Percentiles rank a stretch among this genome's conserved stretches.
Conservation (phyloP, 2,329 filamentous ascomycete species). For the Penicillium sp. region DNA sequence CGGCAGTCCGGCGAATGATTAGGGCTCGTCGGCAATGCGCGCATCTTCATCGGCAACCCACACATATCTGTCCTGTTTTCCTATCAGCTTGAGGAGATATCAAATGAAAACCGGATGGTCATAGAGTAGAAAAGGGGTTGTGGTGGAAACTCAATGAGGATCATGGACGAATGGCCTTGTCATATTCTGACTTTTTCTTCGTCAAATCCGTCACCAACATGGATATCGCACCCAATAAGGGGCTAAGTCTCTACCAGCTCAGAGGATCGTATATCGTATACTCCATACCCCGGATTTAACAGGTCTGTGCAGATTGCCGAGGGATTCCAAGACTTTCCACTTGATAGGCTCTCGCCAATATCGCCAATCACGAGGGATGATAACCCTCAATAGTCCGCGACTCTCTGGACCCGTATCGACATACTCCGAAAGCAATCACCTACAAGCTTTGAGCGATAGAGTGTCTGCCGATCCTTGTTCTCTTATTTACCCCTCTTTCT, state of each 20-base stretch:
- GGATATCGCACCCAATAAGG: background rate
- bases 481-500: background rate
- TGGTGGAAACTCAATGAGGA: background rate
- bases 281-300: background rate
- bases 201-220: background rate
- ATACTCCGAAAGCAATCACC: background rate
- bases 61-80: background rate
- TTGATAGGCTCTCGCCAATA: background rate
- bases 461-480: background rate
- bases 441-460: too few species aligned
- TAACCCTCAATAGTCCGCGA: background rate
- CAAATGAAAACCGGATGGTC: too few species aligned
- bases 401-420: background rate
- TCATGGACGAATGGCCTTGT: background rate
- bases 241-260: too few species aligned
- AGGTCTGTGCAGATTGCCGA: constrained; percentile 2
- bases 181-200: background rate
- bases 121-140: background rate
- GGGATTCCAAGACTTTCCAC: background rate
- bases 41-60: constrained; percentile 6
- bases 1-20: constrained; percentile 3
- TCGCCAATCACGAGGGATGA: background rate
- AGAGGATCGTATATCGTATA: too few species aligned
- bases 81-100: background rate
- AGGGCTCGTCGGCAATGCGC: background rate